Evolutionary conservation across 768 basidiomycete species (phyloP), one percentile per base, ranked within the genome.

Genomic region (Pulveroboletus ravenelii): DNA sequence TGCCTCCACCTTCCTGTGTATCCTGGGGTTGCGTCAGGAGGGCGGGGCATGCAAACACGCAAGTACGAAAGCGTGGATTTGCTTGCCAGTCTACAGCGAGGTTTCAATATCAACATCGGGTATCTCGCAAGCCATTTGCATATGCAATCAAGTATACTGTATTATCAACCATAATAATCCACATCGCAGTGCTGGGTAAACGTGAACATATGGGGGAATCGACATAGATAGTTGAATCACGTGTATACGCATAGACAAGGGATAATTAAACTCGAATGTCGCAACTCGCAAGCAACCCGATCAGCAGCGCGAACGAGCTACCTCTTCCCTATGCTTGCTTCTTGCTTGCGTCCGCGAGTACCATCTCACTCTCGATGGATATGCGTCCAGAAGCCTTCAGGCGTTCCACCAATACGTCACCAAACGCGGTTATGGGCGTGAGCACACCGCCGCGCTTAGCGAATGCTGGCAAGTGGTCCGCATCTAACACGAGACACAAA

Each of bases 341-440:
- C 40, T 51, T 40, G 23, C 17, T 48, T 2, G 31, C 14, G 35
- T 60, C 53, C 3, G 46, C 36, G 18, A 47, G 43, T 14, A 67
- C n/a, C 23, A 85, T 64, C 37, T 71, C 70, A 55, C 76, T 83
- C 31, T 77, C 75, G 56, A 88, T 79, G 47, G 77, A 67, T 45
- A 91, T 78, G 45, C 68, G 64, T 0, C 80, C 83, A 8, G 76
- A 80, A 18, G 69, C 72, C 52, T 78, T 75, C 54, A 96, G 64
- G 17, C 93, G 75, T 56, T 79, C 76, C 32, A 93, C 71, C 34
- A 94, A 66, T 7, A 81, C 79, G 52, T 88, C 81, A 14, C 93
- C 93, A 50, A 95, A 77, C 1, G 89, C 93, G 5, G 80, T 82
- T 67, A 85, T 80, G 0, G 93, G 85, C 2, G 94, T 97, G 43